Conservation (phyloP, 129 eudicot species). For the Arctium minus region DNA sequence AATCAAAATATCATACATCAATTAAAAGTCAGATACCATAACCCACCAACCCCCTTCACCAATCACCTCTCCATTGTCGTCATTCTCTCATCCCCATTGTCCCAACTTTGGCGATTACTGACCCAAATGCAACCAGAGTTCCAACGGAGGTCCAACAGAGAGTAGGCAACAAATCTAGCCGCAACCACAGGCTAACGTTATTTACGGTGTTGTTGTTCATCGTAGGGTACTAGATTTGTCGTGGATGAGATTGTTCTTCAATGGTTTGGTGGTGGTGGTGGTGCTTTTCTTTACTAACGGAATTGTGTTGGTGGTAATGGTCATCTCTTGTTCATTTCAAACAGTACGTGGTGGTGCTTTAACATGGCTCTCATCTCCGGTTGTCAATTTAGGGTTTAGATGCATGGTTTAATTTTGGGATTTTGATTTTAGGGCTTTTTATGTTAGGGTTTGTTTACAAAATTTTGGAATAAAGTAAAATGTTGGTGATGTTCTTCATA, state of each 20-base stretch:
- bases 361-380: background rate
- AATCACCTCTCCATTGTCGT: too few species aligned
- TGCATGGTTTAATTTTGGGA: background rate
- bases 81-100: too few species aligned
- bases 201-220: background rate
- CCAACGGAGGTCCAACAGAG: too few species aligned
- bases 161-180: background rate
- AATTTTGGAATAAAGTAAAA: background rate
- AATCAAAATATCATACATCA: too few species aligned
- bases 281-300: background rate
- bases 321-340: background rate
- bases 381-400: background rate
- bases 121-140: background rate
- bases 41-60: too few species aligned
- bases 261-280: background rate
- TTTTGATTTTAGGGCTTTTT: background rate
- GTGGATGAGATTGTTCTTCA: background rate
- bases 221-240: background rate
- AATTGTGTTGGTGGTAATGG: background rate
- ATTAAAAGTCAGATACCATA: too few species aligned
- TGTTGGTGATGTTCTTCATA: background rate
- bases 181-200: background rate
- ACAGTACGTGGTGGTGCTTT: background rate
- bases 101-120: too few species aligned
- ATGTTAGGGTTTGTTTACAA: background rate